phyloP scores from a whole-genome alignment of 73 alveolate species.

The Tetrahymena thermophila region DNA sequence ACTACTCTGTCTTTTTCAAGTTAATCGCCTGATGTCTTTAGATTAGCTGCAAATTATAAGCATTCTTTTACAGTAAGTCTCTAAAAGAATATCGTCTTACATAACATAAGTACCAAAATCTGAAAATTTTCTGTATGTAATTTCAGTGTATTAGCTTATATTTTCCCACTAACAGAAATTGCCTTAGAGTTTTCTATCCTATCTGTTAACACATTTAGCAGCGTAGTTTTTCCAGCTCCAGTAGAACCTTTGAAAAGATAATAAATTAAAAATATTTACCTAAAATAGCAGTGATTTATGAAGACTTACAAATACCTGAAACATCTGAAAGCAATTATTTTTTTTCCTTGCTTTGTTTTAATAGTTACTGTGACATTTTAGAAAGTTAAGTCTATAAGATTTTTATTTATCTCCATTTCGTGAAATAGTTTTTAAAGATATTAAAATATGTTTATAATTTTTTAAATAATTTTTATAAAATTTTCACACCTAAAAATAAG shows the following conservation, averaged over 20 bases:
- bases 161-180: constrained; percentile 51
- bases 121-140: neutral
- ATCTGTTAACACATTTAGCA: neutral
- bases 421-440: no score
- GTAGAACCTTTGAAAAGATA: constrained; percentile 59
- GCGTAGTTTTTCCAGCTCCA: constrained; percentile 78
- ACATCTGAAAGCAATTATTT: neutral
- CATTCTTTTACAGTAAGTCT: constrained; percentile 43
- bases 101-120: constrained; percentile 32
- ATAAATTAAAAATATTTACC: neutral
- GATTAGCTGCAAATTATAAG: constrained; percentile 39
- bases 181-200: constrained; percentile 6
- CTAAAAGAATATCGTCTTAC: constrained; percentile 47
- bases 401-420: no score
- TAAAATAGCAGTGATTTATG: neutral
- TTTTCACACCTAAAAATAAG: no score
- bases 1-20: neutral
- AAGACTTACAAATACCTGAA: neutral
- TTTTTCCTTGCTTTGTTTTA: neutral
- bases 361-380: neutral
- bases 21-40: neutral
- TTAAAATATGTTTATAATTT: no score
- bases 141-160: constrained; percentile 45
- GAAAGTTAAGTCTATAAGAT: neutral
- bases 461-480: no score